Percentiles rank a stretch among this genome's conserved stretches.
Evolutionary conservation across 495 filamentous ascomycete genomes (phyloP).

Genomic region (Pyrenopolyporus hunteri): DNA sequence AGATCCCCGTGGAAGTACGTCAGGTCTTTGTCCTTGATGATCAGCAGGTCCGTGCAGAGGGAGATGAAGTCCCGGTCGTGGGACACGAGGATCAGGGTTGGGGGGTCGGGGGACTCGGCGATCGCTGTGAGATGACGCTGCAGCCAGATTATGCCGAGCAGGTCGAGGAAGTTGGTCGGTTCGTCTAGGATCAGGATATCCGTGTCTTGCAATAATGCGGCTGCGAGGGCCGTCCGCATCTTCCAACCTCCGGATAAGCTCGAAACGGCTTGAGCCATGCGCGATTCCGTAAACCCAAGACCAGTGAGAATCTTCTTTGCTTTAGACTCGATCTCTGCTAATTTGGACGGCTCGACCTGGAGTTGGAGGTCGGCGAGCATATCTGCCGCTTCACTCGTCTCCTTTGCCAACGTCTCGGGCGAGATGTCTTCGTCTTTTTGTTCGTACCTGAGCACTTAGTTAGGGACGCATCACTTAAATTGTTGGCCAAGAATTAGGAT

Average conservation of each 20-base stretch:
- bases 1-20: slow-evolving; percentile 75
- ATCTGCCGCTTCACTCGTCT: slow-evolving; percentile 68
- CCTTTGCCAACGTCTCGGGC: slow-evolving; percentile 58
- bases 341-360: slow-evolving; percentile 57
- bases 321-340: slow-evolving; percentile 61
- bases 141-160: slow-evolving; percentile 83
- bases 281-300: slow-evolving; percentile 72
- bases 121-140: slow-evolving; percentile 68
- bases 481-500: slow-evolving; percentile 3
- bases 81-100: slow-evolving; percentile 73
- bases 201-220: slow-evolving; percentile 68
- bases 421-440: slow-evolving; percentile 61
- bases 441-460: slow-evolving; percentile 49
- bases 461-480: neutral
- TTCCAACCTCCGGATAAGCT: slow-evolving; percentile 80
- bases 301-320: slow-evolving; percentile 69
- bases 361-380: slow-evolving; percentile 67
- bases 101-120: slow-evolving; percentile 43
- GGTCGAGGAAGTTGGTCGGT: slow-evolving; percentile 84
- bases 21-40: slow-evolving; percentile 70
- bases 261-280: slow-evolving; percentile 60
- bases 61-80: slow-evolving; percentile 79
- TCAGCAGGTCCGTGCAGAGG: slow-evolving; percentile 76
- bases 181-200: slow-evolving; percentile 87
- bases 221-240: slow-evolving; percentile 73